Conservation (phyloP, 2,329 filamentous ascomycete species). For the Lasiodiplodia citricola region DNA sequence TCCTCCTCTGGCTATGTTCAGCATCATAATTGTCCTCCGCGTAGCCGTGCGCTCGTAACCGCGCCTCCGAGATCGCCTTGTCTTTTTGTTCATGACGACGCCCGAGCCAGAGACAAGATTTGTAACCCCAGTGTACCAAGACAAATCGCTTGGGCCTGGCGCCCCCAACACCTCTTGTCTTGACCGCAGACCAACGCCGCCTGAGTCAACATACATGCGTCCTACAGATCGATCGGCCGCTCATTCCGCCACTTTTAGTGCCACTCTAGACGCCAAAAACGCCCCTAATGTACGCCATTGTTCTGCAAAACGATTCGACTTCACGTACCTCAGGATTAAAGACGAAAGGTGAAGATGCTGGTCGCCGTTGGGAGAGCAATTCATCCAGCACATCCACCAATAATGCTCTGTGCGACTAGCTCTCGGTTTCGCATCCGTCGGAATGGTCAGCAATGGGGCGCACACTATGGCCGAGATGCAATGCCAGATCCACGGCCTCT, state of each 20-base stretch:
- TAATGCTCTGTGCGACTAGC: not conserved
- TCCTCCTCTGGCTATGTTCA: not conserved
- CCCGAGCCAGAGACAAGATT: not conserved
- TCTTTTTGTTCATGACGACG: not conserved
- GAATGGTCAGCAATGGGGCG: not conserved
- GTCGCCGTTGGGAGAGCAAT: not conserved
- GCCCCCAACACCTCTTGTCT: conserved; percentile 9
- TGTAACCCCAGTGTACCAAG: conserved; percentile 5
- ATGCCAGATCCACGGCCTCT: not conserved
- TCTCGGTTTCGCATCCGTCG: conserved; percentile 2
- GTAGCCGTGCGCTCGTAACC: not conserved
- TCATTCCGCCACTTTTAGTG: not conserved
- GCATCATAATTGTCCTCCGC: not conserved
- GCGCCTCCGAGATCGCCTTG: conserved; percentile 5
- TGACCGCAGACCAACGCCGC: conserved; percentile 8
- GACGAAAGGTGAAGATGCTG: not conserved
- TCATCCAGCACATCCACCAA: not conserved
- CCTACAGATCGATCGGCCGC: conserved; percentile 15
- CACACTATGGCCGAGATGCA: not conserved
- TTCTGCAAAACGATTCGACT: not conserved
- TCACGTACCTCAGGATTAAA: not conserved
- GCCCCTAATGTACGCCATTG: not conserved
- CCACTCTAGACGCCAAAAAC: not conserved
- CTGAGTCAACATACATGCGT: conserved; percentile 5
- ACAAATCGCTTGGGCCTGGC: conserved; percentile 4